Conservation (phyloP, 2,329 filamentous ascomycete species). For the Sporothrix globosa region DNA sequence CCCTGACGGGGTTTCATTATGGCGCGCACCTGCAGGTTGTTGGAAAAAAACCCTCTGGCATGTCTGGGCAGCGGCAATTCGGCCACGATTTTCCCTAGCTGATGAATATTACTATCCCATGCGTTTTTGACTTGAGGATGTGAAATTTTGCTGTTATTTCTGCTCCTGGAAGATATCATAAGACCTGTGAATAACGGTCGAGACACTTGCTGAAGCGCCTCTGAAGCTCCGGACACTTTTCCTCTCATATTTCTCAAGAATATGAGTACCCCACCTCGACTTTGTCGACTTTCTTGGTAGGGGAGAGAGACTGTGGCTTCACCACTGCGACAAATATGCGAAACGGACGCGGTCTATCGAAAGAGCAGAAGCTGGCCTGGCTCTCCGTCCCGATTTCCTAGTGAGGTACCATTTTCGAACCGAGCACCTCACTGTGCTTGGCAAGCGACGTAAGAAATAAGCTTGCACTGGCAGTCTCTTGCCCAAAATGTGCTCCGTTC, state of each 20-base stretch:
- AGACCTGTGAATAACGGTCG: background rate
- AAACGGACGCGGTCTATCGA: background rate
- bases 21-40: background rate
- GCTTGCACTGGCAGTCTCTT: background rate
- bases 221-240: no score
- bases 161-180: background rate
- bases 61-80: background rate
- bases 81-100: background rate
- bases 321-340: background rate
- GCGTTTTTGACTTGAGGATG: no score
- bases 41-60: no score
- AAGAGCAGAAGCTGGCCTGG: background rate
- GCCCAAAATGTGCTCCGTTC: background rate
- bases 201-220: background rate
- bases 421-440: background rate
- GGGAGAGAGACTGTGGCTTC: conserved; percentile 14
- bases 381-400: background rate
- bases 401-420: background rate
- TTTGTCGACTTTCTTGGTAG: conserved; percentile 2
- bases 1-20: background rate
- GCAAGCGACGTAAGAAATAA: conserved; percentile 12
- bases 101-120: no score
- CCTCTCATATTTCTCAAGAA: background rate
- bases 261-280: background rate
- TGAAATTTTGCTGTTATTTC: background rate